Percentiles rank a stretch among this genome's conserved stretches.
Conservation (phyloP, 2,329 filamentous ascomycete species). For the Cladosporium velox region DNA sequence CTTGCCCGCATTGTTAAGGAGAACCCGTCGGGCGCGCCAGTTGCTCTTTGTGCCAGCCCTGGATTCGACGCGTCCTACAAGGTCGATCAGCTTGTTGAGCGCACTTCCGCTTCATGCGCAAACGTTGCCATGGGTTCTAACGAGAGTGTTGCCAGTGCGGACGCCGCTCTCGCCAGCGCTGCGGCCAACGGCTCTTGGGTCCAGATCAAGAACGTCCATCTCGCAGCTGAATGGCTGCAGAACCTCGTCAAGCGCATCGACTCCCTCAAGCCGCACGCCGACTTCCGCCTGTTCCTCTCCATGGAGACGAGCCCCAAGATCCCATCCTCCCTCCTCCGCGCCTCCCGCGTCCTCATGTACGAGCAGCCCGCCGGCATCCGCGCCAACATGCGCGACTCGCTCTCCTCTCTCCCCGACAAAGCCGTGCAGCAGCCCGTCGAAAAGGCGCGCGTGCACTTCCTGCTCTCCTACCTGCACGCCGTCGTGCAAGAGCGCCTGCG, state of each 20-base stretch:
- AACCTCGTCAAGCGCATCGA: slow-evolving; percentile 96
- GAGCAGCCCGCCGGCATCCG: slow-evolving; percentile 95
- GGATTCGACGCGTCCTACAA: slow-evolving; percentile 99
- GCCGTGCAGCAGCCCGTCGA: slow-evolving; percentile 84
- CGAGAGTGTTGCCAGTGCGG: slow-evolving; percentile 86
- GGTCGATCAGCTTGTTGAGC: slow-evolving; percentile 90
- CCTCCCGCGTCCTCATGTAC: slow-evolving; percentile 93
- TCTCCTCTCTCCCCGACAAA: slow-evolving; percentile 64
- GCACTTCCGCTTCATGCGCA: slow-evolving; percentile 77
- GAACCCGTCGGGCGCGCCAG: slow-evolving; percentile 79
- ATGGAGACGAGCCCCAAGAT: slow-evolving; percentile 99
- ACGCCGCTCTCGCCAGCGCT: slow-evolving; percentile 92
- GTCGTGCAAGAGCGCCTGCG: slow-evolving; percentile 92
- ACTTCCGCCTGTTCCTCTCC: slow-evolving; percentile 93
- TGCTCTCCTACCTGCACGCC: slow-evolving; percentile 92
- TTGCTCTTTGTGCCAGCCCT: slow-evolving; percentile 89
- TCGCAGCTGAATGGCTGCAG: slow-evolving; percentile 94
- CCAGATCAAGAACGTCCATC: slow-evolving; percentile 96
- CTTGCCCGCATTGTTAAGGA: slow-evolving; percentile 81
- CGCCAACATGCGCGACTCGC: slow-evolving; percentile 98
- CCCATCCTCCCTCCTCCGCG: slow-evolving; percentile 89
- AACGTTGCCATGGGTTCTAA: slow-evolving; percentile 99
- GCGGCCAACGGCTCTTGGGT: slow-evolving; percentile 94
- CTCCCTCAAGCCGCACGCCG: slow-evolving; percentile 85
- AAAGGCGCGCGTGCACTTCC: slow-evolving; percentile 82